A percentile compares a stretch with the other conserved stretches of the same genome.
Evolutionary conservation across 192 early-diverging fungal species (phyloP).

Genomic region (Entophlyctis luteolus): DNA sequence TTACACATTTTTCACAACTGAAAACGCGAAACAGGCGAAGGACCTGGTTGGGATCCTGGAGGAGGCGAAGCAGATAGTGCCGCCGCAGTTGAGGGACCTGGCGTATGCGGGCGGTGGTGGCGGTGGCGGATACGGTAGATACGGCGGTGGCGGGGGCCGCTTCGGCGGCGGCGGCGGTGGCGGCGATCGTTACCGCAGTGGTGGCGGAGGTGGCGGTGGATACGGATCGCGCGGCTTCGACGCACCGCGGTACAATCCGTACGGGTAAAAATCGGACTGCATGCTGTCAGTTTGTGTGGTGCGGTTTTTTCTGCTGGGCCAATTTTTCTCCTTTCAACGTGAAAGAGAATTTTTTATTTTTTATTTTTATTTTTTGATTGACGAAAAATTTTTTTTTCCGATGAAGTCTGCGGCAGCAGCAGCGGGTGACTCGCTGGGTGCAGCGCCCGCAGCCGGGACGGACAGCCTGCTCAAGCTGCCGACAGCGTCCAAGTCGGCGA

Average conservation of each 20-base stretch:
- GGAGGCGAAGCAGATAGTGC: constrained; percentile 57
- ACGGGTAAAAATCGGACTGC: no score
- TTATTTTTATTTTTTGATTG: no score
- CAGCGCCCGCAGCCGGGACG: no score
- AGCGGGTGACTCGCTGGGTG: neutral
- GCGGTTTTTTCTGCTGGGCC: no score
- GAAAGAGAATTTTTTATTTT: no score
- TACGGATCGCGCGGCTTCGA: neutral
- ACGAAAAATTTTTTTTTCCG: no score
- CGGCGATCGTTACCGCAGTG: neutral
- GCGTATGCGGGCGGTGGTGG: constrained; percentile 41
- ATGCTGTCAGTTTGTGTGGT: no score
- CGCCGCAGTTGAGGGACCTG: constrained; percentile 45
- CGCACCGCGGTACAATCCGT: no score
- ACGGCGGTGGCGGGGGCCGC: constrained; percentile 37
- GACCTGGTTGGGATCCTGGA: constrained; percentile 52
- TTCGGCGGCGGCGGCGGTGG: constrained; percentile 48
- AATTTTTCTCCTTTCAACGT: no score
- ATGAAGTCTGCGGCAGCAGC: neutral
- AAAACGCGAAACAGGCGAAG: constrained; percentile 50
- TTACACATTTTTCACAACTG: constrained; percentile 57
- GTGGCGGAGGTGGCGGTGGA: neutral
- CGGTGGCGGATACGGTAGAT: constrained; percentile 33
- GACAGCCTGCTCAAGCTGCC: no score
- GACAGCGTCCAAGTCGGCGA: no score